Base-by-base conservation (phyloP, 768 basidiomycete genomes). In the Pulveroboletus sp. region DNA sequence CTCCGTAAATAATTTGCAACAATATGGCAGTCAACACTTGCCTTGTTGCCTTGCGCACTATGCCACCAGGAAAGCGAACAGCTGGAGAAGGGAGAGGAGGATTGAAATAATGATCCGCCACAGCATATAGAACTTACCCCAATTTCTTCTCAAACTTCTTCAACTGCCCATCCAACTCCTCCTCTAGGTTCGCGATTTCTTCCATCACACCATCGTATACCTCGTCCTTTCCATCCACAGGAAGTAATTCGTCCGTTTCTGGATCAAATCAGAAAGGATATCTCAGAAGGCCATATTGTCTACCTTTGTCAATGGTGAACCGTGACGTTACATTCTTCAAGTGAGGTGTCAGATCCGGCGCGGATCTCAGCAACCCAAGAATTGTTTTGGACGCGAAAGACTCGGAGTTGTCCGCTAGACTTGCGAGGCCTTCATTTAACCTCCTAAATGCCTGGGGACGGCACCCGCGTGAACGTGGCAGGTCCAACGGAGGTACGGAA, bases 1-100 rank as follows among this genome's bases (percentile, higher is more conserved):
- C 44, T 46, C 29, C 42, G 19, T 56, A 13, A 51, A 33, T 25
- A 47, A 16, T 11, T 23, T 37, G 42, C 40, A 33, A 11, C 32
- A 27, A 24, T 25, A 43, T 17, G 37, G 32, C 10, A 20, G 38
- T 24, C 11, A 19, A 41, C 31, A 37, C 48, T 38, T 43, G 82
- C 90, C 75, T 95, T 95, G 43, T 84, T 90, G 6, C 94, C 94
- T 42, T 76, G 74, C 3, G 82, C 79, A 54, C 90, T 93, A 58
- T 97, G 82, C 84, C 85, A 85, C 69, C 77, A 88, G 27, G 65
- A 69, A 48, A 85, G 55, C 24, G 75, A 69, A 55, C 62, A 59
- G 21, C 84, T 83, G 67, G 61, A 68, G 34, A 69, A 16, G 12
- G 14, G 47, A 58, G 35, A 54, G 42, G 47, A 50, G 39, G 42